phyloP scores from a whole-genome alignment of 805 yeast species.

The Lipomyces yamadae region DNA sequence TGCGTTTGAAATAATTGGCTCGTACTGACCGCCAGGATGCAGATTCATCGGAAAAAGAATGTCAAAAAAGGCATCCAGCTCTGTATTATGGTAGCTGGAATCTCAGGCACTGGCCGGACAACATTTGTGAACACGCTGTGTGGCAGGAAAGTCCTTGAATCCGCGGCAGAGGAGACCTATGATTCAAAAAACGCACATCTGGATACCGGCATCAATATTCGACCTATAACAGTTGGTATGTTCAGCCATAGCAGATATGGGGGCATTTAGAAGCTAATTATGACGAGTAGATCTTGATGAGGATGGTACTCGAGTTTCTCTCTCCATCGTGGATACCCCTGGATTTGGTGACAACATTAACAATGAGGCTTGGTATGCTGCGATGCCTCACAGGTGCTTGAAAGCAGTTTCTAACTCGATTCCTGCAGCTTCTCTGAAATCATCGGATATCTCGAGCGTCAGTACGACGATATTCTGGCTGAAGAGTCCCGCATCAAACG shows the following conservation, averaged over 20 bases:
- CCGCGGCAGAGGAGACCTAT: slow-evolving; percentile 31
- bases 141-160: slow-evolving; percentile 53
- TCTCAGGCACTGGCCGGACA: slow-evolving; percentile 74
- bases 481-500: slow-evolving; percentile 78
- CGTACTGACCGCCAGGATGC: neutral
- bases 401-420: slow-evolving; percentile 26
- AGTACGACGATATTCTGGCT: slow-evolving; percentile 70
- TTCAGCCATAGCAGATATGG: neutral
- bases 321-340: slow-evolving; percentile 71
- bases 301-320: slow-evolving; percentile 55
- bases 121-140: slow-evolving; percentile 74
- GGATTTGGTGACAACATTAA: slow-evolving; percentile 80
- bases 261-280: neutral
- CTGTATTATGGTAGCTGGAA: slow-evolving; percentile 72
- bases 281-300: slow-evolving; percentile 56
- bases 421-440: slow-evolving; percentile 50
- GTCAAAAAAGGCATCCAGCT: slow-evolving; percentile 67
- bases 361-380: slow-evolving; percentile 56
- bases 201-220: slow-evolving; percentile 51
- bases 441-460: slow-evolving; percentile 65
- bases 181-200: slow-evolving; percentile 46
- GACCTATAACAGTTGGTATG: slow-evolving; percentile 50
- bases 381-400: slow-evolving; percentile 5
- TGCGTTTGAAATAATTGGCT: too few relatives aligned
- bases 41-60: slow-evolving; percentile 61